Evolutionary conservation across 805 yeast species (phyloP), one percentile per base, ranked within the genome.

Genomic region (Kodamaea leandrae): DNA sequence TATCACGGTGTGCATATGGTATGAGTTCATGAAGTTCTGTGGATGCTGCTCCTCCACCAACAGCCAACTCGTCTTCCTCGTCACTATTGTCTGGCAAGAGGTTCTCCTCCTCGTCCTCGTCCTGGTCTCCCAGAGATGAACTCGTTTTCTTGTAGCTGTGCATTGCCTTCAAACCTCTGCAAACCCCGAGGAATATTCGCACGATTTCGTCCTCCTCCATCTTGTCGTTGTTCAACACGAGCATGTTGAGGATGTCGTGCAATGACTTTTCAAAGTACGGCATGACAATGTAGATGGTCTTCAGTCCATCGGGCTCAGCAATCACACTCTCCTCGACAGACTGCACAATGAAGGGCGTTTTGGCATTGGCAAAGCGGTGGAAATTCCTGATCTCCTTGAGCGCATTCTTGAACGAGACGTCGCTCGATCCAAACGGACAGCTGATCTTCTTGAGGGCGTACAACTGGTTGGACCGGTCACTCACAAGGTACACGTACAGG

Each of bases 401-500:
- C 1, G 95, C 96, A 35, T 73, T 65, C 43, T 54, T 57, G 50
- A 54, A 69, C 4, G 64, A 77, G 41, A 88, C 80, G 51, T 83
- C 82, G 54, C 81, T 86, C 35, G 84, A 74, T 1, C 96, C 96
- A 61, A 82, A 86, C 2, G 95, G 89, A 60, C 96, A 89, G 45
- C 90, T 69, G 40, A 88, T 86, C 66, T 86, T 85, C 66, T 90
- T 90, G 55, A 90, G 65, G 3, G 96, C 96, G 54, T 78, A 86
- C 30, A 60, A 42, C 24, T 72, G 65, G 48, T 71, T 65, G 18
- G 68, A 59, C 32, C 69, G 66, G 48, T 57, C 58, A 12, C 78
- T 71, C 3, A 89, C 95, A 16, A 88, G 66, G 55, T 90, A 90
- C 6, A 87, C 96, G 51, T 84, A 88, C 0, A 95, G 82, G 56